phyloP scores from a whole-genome alignment of 768 basidiomycete species.

The Xerocomellus dryophilus region DNA sequence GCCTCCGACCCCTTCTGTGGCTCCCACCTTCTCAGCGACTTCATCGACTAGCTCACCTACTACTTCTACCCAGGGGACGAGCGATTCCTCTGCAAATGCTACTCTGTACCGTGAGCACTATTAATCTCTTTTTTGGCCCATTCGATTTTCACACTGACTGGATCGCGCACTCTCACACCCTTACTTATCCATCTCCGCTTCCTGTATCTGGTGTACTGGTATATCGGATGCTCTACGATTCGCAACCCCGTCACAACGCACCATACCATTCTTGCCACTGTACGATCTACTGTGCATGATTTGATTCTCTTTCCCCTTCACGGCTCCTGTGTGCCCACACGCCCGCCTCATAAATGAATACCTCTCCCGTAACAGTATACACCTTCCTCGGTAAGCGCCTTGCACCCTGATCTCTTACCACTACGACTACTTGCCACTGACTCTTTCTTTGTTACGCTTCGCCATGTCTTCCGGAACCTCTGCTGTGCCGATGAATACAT shows the following conservation, averaged over 20 bases:
- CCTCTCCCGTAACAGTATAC: slow-evolving; percentile 24
- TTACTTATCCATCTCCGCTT: not conserved
- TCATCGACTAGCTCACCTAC: not conserved
- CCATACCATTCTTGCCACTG: not conserved
- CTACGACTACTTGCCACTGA: slow-evolving; percentile 1
- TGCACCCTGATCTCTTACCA: not conserved
- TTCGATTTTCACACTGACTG: slow-evolving; percentile 19
- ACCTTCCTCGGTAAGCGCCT: slow-evolving; percentile 32
- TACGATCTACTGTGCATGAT: slow-evolving; percentile 5
- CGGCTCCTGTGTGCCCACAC: not conserved
- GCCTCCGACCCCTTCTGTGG: rapidly evolving
- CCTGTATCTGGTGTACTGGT: not conserved
- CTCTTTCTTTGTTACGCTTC: not conserved
- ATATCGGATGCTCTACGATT: not conserved
- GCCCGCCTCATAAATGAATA: not conserved
- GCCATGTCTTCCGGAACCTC: slow-evolving; percentile 21
- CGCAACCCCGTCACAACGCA: not conserved
- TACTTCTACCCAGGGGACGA: not conserved
- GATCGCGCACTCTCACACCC: slow-evolving; percentile 7
- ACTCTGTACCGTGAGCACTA: slow-evolving; percentile 29
- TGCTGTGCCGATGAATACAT: slow-evolving; percentile 10
- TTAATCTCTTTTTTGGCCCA: not conserved
- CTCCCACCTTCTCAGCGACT: not conserved
- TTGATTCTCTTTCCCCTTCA: not conserved
- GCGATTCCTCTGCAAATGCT: slow-evolving; percentile 19